Evolutionary conservation across 805 yeast genomes (phyloP).

Genomic region (Kodamaea kaohsiungensis): DNA sequence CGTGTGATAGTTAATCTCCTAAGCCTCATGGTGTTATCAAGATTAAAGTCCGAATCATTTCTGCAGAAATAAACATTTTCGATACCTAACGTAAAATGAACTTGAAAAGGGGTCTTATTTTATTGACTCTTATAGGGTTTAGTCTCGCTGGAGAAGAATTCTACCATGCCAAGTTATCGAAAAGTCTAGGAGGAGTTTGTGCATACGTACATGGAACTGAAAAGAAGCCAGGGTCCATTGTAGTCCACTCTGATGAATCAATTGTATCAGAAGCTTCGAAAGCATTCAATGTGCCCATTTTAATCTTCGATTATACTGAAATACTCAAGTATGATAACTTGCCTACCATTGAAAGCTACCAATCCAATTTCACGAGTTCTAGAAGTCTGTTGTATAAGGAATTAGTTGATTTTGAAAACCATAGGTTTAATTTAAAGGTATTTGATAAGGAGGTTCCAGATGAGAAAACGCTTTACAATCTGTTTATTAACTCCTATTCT

Average conservation of each 20-base stretch:
- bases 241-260: not conserved
- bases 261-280: not conserved
- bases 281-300: conserved; percentile 16
- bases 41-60: too few relatives aligned
- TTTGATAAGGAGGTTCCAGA: not conserved
- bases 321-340: conserved; percentile 20
- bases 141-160: not conserved
- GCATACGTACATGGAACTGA: not conserved
- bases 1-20: too few relatives aligned
- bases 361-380: conserved; percentile 5
- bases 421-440: conserved; percentile 12
- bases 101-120: too few relatives aligned
- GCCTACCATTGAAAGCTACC: conserved; percentile 19
- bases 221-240: not conserved
- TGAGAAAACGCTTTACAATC: not conserved
- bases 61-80: too few relatives aligned
- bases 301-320: conserved; percentile 26
- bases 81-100: too few relatives aligned
- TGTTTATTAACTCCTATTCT: not conserved
- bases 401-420: conserved; percentile 15
- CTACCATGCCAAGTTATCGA: not conserved
- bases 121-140: too few relatives aligned
- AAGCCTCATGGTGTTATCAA: too few relatives aligned
- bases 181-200: not conserved
- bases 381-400: conserved; percentile 12